A percentile compares a stretch with the other conserved stretches of the same genome.
phyloP scores from a whole-genome alignment of 805 yeast species.

The Saccharomycopsis schoenii region DNA sequence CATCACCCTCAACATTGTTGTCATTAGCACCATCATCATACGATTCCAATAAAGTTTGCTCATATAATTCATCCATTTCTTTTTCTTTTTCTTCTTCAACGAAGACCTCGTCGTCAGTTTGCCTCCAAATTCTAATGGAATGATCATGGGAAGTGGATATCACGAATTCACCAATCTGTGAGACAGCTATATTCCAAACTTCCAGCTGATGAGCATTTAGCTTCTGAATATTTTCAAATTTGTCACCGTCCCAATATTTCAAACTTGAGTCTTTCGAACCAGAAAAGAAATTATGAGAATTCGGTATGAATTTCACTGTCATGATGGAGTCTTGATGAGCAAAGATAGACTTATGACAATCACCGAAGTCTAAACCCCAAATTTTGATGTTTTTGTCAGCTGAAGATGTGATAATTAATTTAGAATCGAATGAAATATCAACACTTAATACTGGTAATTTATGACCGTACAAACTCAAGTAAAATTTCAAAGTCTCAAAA shows the following conservation, averaged over 20 bases:
- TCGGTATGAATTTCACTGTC: slow-evolving; percentile 76
- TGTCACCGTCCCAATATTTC: slow-evolving; percentile 98
- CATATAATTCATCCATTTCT: slow-evolving; percentile 89
- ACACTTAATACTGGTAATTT: slow-evolving; percentile 89
- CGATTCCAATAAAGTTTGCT: slow-evolving; percentile 63
- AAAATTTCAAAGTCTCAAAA: slow-evolving; percentile 78
- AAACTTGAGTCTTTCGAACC: slow-evolving; percentile 81
- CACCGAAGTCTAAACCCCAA: slow-evolving; percentile 99
- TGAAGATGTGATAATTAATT: slow-evolving; percentile 81
- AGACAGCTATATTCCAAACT: slow-evolving; percentile 85
- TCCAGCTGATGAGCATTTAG: slow-evolving; percentile 82
- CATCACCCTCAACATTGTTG: slow-evolving; percentile 28
- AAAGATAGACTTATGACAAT: slow-evolving; percentile 92
- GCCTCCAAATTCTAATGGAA: slow-evolving; percentile 85
- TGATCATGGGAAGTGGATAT: slow-evolving; percentile 89
- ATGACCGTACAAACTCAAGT: slow-evolving; percentile 86
- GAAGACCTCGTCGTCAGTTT: slow-evolving; percentile 92
- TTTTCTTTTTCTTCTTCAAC: slow-evolving; percentile 94
- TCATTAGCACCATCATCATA: slow-evolving; percentile 46
- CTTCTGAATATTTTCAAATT: slow-evolving; percentile 87
- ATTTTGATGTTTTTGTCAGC: slow-evolving; percentile 96
- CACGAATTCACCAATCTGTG: slow-evolving; percentile 56
- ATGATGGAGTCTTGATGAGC: slow-evolving; percentile 96
- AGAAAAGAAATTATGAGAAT: slow-evolving; percentile 82
- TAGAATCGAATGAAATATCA: slow-evolving; percentile 84